A percentile compares a stretch with the other conserved stretches of the same genome.
Conservation (phyloP, 495 filamentous ascomycete species). For the Penicillium steckii region DNA sequence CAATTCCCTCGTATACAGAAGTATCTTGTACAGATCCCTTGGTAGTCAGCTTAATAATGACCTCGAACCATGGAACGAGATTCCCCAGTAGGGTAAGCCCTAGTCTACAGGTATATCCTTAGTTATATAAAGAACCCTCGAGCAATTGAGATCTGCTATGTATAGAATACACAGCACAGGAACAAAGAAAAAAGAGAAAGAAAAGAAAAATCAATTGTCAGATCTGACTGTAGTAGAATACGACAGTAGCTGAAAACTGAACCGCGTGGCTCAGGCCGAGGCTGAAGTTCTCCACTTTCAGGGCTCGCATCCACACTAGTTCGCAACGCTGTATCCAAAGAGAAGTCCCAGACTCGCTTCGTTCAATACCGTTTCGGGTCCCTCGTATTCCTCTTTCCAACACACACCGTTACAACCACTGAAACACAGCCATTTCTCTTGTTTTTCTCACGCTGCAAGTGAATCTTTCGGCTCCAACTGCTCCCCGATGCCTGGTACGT, state of each 20-base stretch:
- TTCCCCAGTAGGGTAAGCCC: not conserved
- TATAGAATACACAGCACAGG: too few species aligned
- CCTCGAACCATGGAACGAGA: not conserved
- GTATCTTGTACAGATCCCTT: not conserved
- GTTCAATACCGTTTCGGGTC: constrained; percentile 15
- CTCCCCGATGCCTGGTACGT: constrained; percentile 6
- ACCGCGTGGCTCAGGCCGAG: constrained; percentile 17
- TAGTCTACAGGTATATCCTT: too few species aligned
- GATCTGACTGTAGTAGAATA: not conserved
- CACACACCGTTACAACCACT: constrained; percentile 1
- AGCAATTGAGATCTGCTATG: too few species aligned
- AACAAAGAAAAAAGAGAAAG: not conserved
- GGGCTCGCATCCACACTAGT: constrained; percentile 33
- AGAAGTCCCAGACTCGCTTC: constrained; percentile 21
- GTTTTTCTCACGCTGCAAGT: not conserved
- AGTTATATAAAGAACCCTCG: too few species aligned
- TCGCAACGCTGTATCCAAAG: constrained; percentile 21
- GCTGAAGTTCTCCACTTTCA: constrained; percentile 32
- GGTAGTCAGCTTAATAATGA: not conserved
- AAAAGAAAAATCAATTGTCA: too few species aligned
- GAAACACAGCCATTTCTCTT: not conserved
- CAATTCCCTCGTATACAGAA: not conserved
- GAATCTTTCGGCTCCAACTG: too few species aligned
- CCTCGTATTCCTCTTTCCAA: constrained; percentile 18
- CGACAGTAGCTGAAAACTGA: not conserved